Evolutionary conservation across 2,329 filamentous ascomycete species (phyloP), one percentile per base, ranked within the genome.

Genomic region (Drechslerella stenobrocha): DNA sequence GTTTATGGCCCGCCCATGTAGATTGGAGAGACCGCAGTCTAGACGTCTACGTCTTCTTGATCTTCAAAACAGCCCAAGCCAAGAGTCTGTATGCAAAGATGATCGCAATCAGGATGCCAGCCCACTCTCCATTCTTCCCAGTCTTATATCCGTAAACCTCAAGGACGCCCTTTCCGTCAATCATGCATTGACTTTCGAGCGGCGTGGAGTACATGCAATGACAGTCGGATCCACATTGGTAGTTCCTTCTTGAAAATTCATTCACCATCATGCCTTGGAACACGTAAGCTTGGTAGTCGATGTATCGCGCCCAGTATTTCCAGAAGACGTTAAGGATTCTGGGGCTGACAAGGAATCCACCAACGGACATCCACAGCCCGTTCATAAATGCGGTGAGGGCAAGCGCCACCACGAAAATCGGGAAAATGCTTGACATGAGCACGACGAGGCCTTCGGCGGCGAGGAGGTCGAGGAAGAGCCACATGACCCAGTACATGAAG

Each of bases 181-280:
- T 89, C 75, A 83, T 77, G 73, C 90, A 90, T 74, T 87, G 76
- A 28, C 78, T 74, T 37, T 81, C 81, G 61, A 90, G 74, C 69
- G 81, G 79, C 3, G 82, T 86, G 34, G 81, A 76, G 75, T 87
- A 93, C 83, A 89, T 87, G 77, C 89, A 95, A 37, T 81, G 80
- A 72, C 84, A 90, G 0, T 76, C 67, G 70, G 80, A 77, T 37
- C 70, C 18, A 74, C 88, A 92, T 2, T 77, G 75, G 75, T 88
- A 95, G 2, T 78, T 81, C 11, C 88, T 79, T 15, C 81, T 71
- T 0, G 79, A 78, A 75, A 95, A 93, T 77, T 95, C 88, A 73
- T 93, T 95, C 53, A 92, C 85, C 88, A 95, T 93, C 89, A 95
- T 93, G 11, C 88, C 89, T 74, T 92, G 84, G 75, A 95, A 95